phyloP scores from a whole-genome alignment of 2,329 filamentous ascomycete genomes.

The Diaporthe longicolla region DNA sequence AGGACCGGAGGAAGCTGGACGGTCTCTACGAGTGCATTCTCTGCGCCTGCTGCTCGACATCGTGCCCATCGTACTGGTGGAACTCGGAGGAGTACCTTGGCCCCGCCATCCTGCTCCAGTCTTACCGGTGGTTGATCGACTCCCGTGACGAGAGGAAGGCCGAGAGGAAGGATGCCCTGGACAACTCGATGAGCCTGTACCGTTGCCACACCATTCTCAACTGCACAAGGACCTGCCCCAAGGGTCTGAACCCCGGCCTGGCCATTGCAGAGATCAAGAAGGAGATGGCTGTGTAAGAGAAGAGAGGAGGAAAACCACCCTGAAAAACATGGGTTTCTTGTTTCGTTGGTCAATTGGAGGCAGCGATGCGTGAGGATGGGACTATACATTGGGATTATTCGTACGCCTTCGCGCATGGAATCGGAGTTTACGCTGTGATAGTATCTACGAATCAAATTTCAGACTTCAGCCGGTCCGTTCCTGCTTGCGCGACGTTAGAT shows the following conservation, averaged over 20 bases:
- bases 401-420: constrained; percentile 50
- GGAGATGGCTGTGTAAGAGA: constrained; percentile 78
- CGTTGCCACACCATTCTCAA: constrained; percentile 99
- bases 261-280: constrained; percentile 99
- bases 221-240: constrained; percentile 97
- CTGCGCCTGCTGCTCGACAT: constrained; percentile 98
- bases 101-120: constrained; percentile 95
- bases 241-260: constrained; percentile 95
- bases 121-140: constrained; percentile 97
- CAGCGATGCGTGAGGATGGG: constrained; percentile 29
- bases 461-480: constrained; percentile 39
- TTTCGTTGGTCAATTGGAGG: constrained; percentile 36
- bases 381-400: constrained; percentile 41
- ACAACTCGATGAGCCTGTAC: constrained; percentile 99
- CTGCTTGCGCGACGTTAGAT: not conserved
- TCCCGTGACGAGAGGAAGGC: constrained; percentile 91
- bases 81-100: constrained; percentile 99
- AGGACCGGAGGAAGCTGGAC: constrained; percentile 95
- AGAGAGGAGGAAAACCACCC: constrained; percentile 2
- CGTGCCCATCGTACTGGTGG: constrained; percentile 99
- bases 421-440: constrained; percentile 53
- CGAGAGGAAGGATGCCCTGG: constrained; percentile 90
- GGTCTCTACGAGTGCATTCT: constrained; percentile 99
- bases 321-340: constrained; percentile 27
- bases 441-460: constrained; percentile 45